These are phyloP conservation scores for Xanthoconium stramineum DNA, from an alignment of 768 basidiomycete genomes.

Conservation along the genomic window DNA sequence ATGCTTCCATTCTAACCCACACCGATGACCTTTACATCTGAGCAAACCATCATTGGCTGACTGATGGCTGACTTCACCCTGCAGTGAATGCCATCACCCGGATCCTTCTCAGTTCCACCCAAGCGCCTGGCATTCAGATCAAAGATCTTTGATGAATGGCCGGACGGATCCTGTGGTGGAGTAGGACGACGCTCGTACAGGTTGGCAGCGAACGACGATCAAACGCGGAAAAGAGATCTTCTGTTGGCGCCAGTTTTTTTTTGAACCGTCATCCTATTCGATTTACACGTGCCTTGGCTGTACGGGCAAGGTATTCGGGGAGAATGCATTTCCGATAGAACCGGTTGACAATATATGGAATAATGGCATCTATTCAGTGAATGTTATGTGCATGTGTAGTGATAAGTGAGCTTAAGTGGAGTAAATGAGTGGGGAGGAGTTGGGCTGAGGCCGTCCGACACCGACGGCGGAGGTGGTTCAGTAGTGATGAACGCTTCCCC, in stretches of 20 bases:
- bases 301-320: neutral
- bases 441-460: too few relatives aligned
- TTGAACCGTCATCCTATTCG: neutral
- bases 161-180: neutral
- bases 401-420: neutral
- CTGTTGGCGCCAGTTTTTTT: neutral
- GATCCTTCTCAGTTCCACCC: slow-evolving; percentile 79
- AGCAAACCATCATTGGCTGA: neutral
- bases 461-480: neutral
- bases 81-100: slow-evolving; percentile 74
- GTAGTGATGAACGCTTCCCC: neutral
- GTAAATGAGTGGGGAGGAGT: neutral
- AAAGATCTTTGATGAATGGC: slow-evolving; percentile 55
- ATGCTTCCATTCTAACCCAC: slow-evolving; percentile 7
- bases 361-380: slow-evolving; percentile 1
- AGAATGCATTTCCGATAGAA: neutral
- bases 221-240: slow-evolving; percentile 5
- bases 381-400: neutral
- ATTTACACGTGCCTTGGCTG: neutral
- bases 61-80: slow-evolving; percentile 7
- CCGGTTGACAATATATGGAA: slow-evolving; percentile 1
- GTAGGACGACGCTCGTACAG: slow-evolving; percentile 18
- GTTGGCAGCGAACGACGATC: slow-evolving; percentile 23
- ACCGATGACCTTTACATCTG: slow-evolving; percentile 10
- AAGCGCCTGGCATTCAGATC: slow-evolving; percentile 88